phyloP scores from a whole-genome alignment of 2,329 filamentous ascomycete genomes.

The Colletotrichum somersetense region DNA sequence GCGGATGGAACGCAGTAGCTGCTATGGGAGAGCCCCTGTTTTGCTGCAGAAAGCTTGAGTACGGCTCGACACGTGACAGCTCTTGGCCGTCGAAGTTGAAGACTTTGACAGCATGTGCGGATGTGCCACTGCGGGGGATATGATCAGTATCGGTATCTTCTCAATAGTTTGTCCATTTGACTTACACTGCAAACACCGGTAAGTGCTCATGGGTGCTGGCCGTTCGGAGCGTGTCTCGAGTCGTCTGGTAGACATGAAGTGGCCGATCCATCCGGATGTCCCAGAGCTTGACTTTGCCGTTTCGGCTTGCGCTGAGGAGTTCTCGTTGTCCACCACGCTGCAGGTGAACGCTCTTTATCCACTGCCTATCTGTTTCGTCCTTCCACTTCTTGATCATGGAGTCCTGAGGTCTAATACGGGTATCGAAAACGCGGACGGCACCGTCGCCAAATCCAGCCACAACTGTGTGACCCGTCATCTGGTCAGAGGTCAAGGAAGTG shows the following conservation, averaged over 20 bases:
- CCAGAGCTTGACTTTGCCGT: constrained; percentile 96
- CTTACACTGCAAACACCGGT: constrained; percentile 93
- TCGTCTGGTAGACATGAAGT: constrained; percentile 79
- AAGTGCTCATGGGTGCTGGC: constrained; percentile 96
- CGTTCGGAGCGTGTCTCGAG: constrained; percentile 82
- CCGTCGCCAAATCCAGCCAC: constrained; percentile 97
- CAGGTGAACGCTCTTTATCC: constrained; percentile 97
- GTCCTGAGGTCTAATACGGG: constrained; percentile 83
- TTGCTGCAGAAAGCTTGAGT: constrained; percentile 87
- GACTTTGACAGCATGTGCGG: constrained; percentile 87
- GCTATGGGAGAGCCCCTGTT: constrained; percentile 86
- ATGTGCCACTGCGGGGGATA: constrained; percentile 77
- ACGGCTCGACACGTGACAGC: constrained; percentile 88
- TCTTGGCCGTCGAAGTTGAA: constrained; percentile 88
- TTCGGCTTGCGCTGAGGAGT: constrained; percentile 88
- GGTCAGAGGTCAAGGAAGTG: constrained; percentile 94
- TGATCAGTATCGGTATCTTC: constrained; percentile 46
- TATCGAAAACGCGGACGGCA: constrained; percentile 93
- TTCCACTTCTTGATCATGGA: constrained; percentile 98
- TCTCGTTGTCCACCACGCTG: constrained; percentile 95
- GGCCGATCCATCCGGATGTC: constrained; percentile 90
- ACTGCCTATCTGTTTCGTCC: constrained; percentile 85
- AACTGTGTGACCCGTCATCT: constrained; percentile 97
- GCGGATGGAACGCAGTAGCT: constrained; percentile 93
- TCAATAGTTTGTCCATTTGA: constrained; percentile 46